phyloP scores from a whole-genome alignment of 805 yeast species.

The Saccharomycopsis olivae region DNA sequence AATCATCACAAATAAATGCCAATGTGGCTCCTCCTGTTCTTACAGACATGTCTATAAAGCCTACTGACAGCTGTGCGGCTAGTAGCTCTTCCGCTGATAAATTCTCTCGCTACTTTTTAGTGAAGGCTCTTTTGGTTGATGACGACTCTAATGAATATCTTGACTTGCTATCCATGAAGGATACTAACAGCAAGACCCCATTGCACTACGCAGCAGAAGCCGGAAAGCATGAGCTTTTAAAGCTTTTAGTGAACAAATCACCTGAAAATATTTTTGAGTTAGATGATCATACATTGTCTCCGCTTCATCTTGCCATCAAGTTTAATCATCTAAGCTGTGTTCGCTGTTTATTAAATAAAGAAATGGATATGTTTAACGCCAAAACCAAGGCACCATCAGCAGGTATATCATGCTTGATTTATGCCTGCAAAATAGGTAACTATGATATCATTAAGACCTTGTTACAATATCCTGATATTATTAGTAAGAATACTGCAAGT shows the following conservation, averaged over 20 bases:
- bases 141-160: constrained; percentile 19
- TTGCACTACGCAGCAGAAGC: constrained; percentile 74
- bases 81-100: background rate
- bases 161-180: constrained; percentile 34
- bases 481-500: constrained; percentile 32
- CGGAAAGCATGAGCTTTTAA: constrained; percentile 37
- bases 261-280: constrained; percentile 27
- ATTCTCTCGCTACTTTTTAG: constrained; percentile 11
- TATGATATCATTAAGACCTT: constrained; percentile 56
- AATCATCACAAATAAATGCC: constrained; percentile 1
- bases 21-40: background rate
- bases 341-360: constrained; percentile 33
- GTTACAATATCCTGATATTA: constrained; percentile 31
- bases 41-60: background rate
- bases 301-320: constrained; percentile 69
- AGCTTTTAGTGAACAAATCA: constrained; percentile 26
- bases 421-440: constrained; percentile 83
- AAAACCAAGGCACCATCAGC: constrained; percentile 35
- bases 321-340: constrained; percentile 50
- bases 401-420: constrained; percentile 66
- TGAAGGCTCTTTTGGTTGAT: constrained; percentile 11
- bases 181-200: constrained; percentile 69
- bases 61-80: background rate
- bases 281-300: constrained; percentile 73
- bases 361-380: constrained; percentile 26